phyloP scores from a whole-genome alignment of 78 protist species.

The Dictyostelium purpureum region DNA sequence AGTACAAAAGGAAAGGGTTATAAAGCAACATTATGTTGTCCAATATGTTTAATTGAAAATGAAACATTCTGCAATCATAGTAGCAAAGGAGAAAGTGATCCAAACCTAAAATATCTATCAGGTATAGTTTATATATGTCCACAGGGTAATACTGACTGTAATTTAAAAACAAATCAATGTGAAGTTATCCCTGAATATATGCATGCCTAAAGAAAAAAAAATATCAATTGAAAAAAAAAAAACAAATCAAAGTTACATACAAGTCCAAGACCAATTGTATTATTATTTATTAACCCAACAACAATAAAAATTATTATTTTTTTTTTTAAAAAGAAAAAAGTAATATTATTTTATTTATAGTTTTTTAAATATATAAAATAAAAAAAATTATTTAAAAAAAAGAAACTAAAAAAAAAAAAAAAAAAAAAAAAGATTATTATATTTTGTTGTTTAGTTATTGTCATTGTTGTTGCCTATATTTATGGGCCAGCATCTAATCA shows the following conservation, averaged over 20 bases:
- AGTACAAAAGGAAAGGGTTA: not conserved
- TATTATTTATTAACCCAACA: not conserved
- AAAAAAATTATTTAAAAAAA: not conserved
- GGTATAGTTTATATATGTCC: not conserved
- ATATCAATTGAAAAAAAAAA: too few species aligned
- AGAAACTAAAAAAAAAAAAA: not conserved
- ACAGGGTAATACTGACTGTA: not conserved
- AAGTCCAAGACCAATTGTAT: not conserved
- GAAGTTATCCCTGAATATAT: not conserved
- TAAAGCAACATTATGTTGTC: not conserved
- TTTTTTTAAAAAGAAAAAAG: too few species aligned
- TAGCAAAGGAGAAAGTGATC: not conserved
- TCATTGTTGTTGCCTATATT: not conserved
- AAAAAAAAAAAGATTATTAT: not conserved
- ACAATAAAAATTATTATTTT: not conserved
- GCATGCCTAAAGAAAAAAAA: too few species aligned
- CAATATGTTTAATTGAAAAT: not conserved
- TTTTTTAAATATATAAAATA: not conserved
- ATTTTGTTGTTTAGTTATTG: not conserved
- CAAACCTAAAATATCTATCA: constrained; percentile 3
- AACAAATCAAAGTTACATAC: not conserved
- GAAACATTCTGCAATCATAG: not conserved
- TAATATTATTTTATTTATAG: not conserved
- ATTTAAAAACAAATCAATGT: not conserved
- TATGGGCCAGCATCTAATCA: constrained; percentile 7